A percentile compares a stretch with the other conserved stretches of the same genome.
phyloP scores from a whole-genome alignment of 495 filamentous ascomycete genomes.

The Penicillium silybi region DNA sequence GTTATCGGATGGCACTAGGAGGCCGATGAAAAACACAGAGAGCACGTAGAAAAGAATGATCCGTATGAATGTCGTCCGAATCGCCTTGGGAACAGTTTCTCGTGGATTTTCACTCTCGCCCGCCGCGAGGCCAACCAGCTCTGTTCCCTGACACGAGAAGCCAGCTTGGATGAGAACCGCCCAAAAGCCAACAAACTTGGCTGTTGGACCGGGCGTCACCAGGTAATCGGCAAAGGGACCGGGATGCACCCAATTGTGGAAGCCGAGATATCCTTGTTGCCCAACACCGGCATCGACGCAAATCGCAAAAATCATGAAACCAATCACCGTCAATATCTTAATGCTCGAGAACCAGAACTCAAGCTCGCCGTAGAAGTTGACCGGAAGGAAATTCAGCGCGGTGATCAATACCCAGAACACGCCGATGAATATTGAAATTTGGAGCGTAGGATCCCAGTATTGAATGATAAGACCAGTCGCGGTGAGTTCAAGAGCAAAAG shows the following conservation, averaged over 20 bases:
- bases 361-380: conserved; percentile 48
- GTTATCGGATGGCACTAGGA: conserved; percentile 52
- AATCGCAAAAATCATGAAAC: conserved; percentile 30
- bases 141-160: conserved; percentile 63
- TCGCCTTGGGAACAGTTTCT: conserved; percentile 56
- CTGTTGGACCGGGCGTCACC: conserved; percentile 54
- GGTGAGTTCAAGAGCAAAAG: conserved; percentile 61
- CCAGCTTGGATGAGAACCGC: conserved; percentile 43
- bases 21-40: conserved; percentile 60
- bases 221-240: conserved; percentile 58
- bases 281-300: conserved; percentile 56
- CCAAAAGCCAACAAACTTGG: conserved; percentile 37
- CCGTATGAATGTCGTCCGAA: conserved; percentile 63
- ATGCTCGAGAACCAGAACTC: conserved; percentile 55
- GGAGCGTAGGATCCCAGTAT: conserved; percentile 57
- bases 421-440: conserved; percentile 58
- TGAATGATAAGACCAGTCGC: conserved; percentile 64
- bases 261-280: conserved; percentile 50
- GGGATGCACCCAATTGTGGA: conserved; percentile 57
- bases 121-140: conserved; percentile 60
- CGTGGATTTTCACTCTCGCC: conserved; percentile 63
- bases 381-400: conserved; percentile 53
- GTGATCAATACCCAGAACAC: conserved; percentile 63
- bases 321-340: conserved; percentile 54
- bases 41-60: conserved; percentile 65